Percentiles rank a stretch among this genome's conserved stretches.
Evolutionary conservation across 495 filamentous ascomycete genomes (phyloP).

Genomic region (Polyplosphaeria fusca): DNA sequence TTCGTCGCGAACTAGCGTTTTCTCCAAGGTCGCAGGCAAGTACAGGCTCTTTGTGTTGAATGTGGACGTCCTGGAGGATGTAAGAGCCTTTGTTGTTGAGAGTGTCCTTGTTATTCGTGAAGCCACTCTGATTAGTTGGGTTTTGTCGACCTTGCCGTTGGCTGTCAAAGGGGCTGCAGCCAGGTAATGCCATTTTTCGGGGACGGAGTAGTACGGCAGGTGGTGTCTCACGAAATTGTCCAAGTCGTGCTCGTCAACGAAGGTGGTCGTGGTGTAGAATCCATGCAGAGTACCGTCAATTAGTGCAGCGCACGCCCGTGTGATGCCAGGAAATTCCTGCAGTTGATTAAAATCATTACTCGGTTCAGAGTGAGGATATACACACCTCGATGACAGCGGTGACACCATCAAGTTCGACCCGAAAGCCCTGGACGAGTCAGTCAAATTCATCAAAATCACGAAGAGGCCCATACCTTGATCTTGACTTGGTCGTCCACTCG

Average conservation of each 20-base stretch:
- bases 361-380: neutral
- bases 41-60: constrained; percentile 11
- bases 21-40: neutral
- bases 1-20: neutral
- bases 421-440: constrained; percentile 18
- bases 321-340: constrained; percentile 22
- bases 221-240: constrained; percentile 8
- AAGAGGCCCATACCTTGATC: constrained; percentile 12
- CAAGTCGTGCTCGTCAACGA: constrained; percentile 23
- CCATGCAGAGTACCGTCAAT: constrained; percentile 13
- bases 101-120: constrained; percentile 1
- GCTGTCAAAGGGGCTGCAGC: constrained; percentile 11
- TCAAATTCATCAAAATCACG: neutral
- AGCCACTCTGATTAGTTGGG: neutral
- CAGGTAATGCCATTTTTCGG: constrained; percentile 18
- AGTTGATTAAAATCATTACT: neutral
- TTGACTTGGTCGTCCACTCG: constrained; percentile 26
- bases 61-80: neutral
- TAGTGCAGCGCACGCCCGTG: constrained; percentile 10
- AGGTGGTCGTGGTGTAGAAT: constrained; percentile 19
- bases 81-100: neutral
- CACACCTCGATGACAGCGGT: constrained; percentile 21
- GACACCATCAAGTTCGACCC: constrained; percentile 26
- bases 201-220: constrained; percentile 24
- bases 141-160: constrained; percentile 24